Evolutionary conservation across 2,329 filamentous ascomycete genomes (phyloP).

Genomic region (Neofusicoccum umdonicola): DNA sequence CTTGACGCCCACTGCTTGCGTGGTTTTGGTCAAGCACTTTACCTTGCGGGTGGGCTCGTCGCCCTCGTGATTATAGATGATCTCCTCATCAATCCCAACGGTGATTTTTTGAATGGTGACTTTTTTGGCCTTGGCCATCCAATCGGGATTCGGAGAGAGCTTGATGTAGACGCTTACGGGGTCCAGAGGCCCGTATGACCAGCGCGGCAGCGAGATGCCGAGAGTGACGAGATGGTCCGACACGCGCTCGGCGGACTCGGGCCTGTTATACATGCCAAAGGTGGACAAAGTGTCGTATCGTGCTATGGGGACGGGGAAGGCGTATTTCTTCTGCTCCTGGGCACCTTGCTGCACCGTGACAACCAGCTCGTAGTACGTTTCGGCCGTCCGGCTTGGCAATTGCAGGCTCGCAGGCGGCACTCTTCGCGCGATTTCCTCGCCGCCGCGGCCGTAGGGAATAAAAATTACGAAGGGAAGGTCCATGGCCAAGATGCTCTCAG

Average conservation of each 20-base stretch:
- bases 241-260: constrained; percentile 80
- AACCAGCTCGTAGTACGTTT: constrained; percentile 95
- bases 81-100: constrained; percentile 91
- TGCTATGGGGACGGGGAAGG: constrained; percentile 85
- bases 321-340: constrained; percentile 82
- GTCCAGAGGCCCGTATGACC: constrained; percentile 94
- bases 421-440: constrained; percentile 82
- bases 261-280: constrained; percentile 99
- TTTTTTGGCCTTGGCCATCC: constrained; percentile 83
- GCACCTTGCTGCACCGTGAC: constrained; percentile 92
- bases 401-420: constrained; percentile 92
- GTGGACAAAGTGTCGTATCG: constrained; percentile 96
- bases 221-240: constrained; percentile 89
- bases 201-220: constrained; percentile 86
- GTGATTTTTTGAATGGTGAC: constrained; percentile 95
- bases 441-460: constrained; percentile 89
- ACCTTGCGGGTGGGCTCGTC: constrained; percentile 90
- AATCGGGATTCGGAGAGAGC: constrained; percentile 86
- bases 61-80: constrained; percentile 97
- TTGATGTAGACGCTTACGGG: constrained; percentile 96
- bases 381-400: constrained; percentile 86
- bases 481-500: constrained; percentile 89
- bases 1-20: constrained; percentile 76
- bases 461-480: constrained; percentile 96
- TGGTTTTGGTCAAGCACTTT: constrained; percentile 81